Conservation (phyloP, 768 basidiomycete genomes). For the Cystobasidium tubakii region DNA sequence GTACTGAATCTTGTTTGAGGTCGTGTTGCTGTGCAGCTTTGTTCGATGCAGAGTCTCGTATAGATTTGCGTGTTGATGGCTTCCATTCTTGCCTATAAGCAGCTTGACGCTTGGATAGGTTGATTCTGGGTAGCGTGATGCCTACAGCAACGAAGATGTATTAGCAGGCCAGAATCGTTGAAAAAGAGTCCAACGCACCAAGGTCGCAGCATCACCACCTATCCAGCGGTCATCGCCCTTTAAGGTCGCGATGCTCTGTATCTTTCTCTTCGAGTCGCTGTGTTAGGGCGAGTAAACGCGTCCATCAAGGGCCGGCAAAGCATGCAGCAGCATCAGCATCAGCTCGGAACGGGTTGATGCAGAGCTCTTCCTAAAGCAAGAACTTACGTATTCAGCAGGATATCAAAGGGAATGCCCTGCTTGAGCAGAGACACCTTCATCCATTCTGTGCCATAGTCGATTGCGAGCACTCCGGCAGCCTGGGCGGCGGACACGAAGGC, state of each 20-base stretch:
- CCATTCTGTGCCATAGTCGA: constrained; percentile 97
- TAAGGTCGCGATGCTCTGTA: constrained; percentile 82
- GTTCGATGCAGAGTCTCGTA: constrained; percentile 49
- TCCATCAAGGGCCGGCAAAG: background rate
- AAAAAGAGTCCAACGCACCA: constrained; percentile 59
- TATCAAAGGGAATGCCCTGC: constrained; percentile 89
- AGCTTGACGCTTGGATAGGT: constrained; percentile 80
- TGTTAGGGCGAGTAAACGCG: background rate
- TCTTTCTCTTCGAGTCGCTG: constrained; percentile 93
- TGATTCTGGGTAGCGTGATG: constrained; percentile 81
- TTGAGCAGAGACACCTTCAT: constrained; percentile 95
- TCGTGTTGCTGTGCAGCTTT: constrained; percentile 38
- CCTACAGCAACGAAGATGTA: too few relatives aligned
- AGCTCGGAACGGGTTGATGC: background rate
- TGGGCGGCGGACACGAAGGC: background rate
- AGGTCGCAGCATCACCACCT: constrained; percentile 76
- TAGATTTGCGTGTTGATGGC: constrained; percentile 53
- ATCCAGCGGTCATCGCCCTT: constrained; percentile 80
- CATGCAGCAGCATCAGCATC: background rate
- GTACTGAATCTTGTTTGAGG: constrained; percentile 4
- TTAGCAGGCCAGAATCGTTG: too few relatives aligned
- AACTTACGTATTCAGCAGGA: constrained; percentile 64
- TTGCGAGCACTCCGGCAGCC: constrained; percentile 60
- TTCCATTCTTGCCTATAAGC: constrained; percentile 60
- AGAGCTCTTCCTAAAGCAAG: background rate